These are phyloP conservation scores for Rhypophila decipiens DNA, from an alignment of 495 filamentous ascomycete genomes.

Conservation along the genomic window DNA sequence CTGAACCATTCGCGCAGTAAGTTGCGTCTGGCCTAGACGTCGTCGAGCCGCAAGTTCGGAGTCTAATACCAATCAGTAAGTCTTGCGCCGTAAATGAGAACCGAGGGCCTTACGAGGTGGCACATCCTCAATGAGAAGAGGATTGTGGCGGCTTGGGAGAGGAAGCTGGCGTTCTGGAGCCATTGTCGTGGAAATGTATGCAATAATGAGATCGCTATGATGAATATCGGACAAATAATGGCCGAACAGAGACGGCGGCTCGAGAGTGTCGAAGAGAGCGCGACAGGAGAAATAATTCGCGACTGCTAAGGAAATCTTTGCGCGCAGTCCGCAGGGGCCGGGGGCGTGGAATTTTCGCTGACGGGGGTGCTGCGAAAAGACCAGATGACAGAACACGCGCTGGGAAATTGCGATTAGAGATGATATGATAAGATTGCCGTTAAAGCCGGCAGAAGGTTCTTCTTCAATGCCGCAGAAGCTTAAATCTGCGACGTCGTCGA, in stretches of 20 bases:
- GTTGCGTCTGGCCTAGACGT: slow-evolving; percentile 84
- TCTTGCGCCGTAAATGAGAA: slow-evolving; percentile 1
- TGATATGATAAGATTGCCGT: too few relatives aligned
- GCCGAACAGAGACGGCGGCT: neutral
- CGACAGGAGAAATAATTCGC: slow-evolving; percentile 6
- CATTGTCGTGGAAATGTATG: slow-evolving; percentile 41
- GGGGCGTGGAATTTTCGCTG: neutral
- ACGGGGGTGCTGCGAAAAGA: neutral
- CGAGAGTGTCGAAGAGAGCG: slow-evolving; percentile 1
- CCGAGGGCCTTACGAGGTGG: slow-evolving; percentile 50
- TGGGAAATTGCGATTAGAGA: neutral
- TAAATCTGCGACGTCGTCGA: too few relatives aligned
- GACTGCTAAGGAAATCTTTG: slow-evolving; percentile 27
- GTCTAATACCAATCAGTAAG: slow-evolving; percentile 51
- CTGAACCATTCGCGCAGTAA: slow-evolving; percentile 67
- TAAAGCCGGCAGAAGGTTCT: too few relatives aligned
- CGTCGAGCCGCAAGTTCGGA: slow-evolving; percentile 76
- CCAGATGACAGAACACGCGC: neutral
- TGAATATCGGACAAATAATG: neutral
- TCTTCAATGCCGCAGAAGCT: too few relatives aligned
- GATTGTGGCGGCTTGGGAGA: slow-evolving; percentile 69
- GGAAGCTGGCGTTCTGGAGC: slow-evolving; percentile 56
- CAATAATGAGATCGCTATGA: neutral
- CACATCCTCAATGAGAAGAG: slow-evolving; percentile 65
- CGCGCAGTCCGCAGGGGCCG: slow-evolving; percentile 17